These are phyloP conservation scores for Nectriaceae sp. DNA, from an alignment of 2,329 filamentous ascomycete genomes.

Conservation along the genomic window DNA sequence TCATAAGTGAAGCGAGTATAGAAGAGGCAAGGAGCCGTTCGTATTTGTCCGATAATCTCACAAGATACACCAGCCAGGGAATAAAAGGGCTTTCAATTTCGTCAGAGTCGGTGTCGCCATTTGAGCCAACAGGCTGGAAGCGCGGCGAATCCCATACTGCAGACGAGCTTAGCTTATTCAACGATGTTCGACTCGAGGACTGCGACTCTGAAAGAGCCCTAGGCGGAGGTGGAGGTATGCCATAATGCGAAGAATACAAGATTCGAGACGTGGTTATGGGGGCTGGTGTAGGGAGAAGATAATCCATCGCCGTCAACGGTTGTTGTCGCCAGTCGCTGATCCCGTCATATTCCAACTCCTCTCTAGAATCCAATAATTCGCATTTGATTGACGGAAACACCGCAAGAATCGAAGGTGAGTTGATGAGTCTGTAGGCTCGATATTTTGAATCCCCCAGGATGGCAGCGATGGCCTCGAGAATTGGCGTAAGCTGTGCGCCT, in stretches of 20 bases:
- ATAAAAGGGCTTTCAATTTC: conserved; percentile 71
- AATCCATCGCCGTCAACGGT: conserved; percentile 52
- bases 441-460: conserved; percentile 80
- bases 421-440: conserved; percentile 70
- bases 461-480: conserved; percentile 75
- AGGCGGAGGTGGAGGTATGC: neutral
- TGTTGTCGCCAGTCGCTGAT: conserved; percentile 46
- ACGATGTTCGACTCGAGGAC: conserved; percentile 30
- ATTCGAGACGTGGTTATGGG: conserved; percentile 44
- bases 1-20: conserved; percentile 69
- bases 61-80: conserved; percentile 70
- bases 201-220: conserved; percentile 27
- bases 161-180: conserved; percentile 30
- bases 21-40: conserved; percentile 69
- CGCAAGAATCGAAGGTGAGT: conserved; percentile 68
- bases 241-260: conserved; percentile 23
- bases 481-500: conserved; percentile 61
- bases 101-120: conserved; percentile 44
- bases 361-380: conserved; percentile 49
- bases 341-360: conserved; percentile 54
- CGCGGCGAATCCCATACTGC: conserved; percentile 36
- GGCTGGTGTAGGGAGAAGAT: conserved; percentile 57
- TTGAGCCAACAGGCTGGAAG: conserved; percentile 26
- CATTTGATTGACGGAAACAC: conserved; percentile 66
- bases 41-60: conserved; percentile 57